These are phyloP conservation scores for Mycena vitilis DNA, from an alignment of 768 basidiomycete genomes.

Conservation along the genomic window DNA sequence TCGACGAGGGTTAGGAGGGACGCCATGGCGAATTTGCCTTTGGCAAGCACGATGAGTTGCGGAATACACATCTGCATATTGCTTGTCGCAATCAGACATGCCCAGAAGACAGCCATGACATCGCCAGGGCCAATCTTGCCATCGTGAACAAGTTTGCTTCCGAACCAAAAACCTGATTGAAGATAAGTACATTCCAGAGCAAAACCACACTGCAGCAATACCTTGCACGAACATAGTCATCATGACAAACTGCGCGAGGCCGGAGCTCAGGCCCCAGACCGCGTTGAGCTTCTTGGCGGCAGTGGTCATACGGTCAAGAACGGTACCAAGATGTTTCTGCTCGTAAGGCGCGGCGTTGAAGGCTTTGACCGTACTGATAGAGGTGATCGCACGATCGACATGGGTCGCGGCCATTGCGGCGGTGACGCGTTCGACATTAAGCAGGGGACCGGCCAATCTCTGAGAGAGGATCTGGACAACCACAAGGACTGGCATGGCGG, in stretches of 20 bases:
- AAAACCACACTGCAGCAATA: neutral
- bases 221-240: no score
- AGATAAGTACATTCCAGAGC: no score
- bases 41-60: slow-evolving; percentile 35
- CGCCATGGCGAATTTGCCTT: no score
- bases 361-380: slow-evolving; percentile 54
- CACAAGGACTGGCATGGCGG: slow-evolving; percentile 74
- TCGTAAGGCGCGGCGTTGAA: no score
- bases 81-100: no score
- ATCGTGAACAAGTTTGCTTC: slow-evolving; percentile 73
- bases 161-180: slow-evolving; percentile 75
- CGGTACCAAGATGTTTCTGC: no score
- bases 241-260: no score
- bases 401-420: slow-evolving; percentile 70
- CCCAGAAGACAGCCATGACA: slow-evolving; percentile 88
- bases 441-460: slow-evolving; percentile 61
- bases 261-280: no score
- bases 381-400: slow-evolving; percentile 36
- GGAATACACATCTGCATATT: no score
- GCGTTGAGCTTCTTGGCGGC: no score
- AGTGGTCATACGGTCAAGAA: no score
- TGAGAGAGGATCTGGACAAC: slow-evolving; percentile 73
- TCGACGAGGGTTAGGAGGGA: no score
- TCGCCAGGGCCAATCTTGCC: slow-evolving; percentile 68
- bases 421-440: slow-evolving; percentile 63